Evolutionary conservation across 331 rosid genomes (phyloP), one percentile per base, ranked within the genome.

Genomic region (Malus hybrid): DNA sequence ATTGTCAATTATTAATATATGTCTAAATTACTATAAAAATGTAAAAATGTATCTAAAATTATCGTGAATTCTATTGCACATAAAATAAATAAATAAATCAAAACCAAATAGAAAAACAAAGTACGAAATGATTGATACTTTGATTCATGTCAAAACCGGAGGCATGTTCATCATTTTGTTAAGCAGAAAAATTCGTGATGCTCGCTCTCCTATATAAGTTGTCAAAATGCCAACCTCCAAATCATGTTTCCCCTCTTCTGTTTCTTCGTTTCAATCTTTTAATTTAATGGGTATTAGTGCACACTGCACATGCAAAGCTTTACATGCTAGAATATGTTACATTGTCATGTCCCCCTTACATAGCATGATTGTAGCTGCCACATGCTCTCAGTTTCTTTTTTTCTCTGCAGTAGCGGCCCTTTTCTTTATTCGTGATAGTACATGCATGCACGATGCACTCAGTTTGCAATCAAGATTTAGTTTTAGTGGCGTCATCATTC

Each of bases 291-390:
- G 65, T 28, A 72, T 9, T 18, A 83, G 71, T 73, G 87, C 84
- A 82, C 80, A 77, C 33, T 42, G 83, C 96, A 87, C 89, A 87
- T 88, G 90, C 88, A 67, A 44, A 63, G 80, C 80, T 83, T 80
- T 87, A 72, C 68, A 81, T 81, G 78, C 72, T 77, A 77, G 67
- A 79, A 71, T 76, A 80, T 81, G 73, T 75, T 70, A 73, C 66
- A 77, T 78, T 62, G 77, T 78, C 82, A 73, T 80, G 80, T 74
- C 82, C 71, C 78, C 80, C 77, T 78, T 60, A 36, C 64, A 46
- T 65, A 72, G 83, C 83, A 82, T 76, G 75, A 73, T 74, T 69
- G 71, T 69, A 83, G 81, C 79, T 78, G 70, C 87, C 84, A 86
- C 83, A 81, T 83, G 89, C 86, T 27, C 78, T 71, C 50, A 65